Percentiles rank a stretch among this genome's conserved stretches.
phyloP scores from a whole-genome alignment of 345 rosid genomes.

The Eucalyptus marginata region DNA sequence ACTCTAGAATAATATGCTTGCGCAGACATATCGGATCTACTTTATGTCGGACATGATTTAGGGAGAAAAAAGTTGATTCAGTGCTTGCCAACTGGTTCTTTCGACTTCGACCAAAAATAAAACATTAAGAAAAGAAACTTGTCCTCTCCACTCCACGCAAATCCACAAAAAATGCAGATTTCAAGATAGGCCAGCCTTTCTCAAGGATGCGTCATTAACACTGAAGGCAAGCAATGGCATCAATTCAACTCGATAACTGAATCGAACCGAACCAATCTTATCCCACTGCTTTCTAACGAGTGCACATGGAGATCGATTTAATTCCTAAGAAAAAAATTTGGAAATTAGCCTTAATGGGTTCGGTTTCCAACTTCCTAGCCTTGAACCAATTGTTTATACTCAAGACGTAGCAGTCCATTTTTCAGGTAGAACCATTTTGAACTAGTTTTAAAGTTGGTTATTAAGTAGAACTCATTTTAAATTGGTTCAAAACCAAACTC shows the following conservation, averaged over 20 bases:
- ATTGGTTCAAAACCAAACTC: not conserved
- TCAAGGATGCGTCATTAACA: no score
- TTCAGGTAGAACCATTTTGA: not conserved
- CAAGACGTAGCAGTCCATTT: fast-evolving
- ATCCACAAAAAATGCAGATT: not conserved
- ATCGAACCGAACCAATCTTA: no score
- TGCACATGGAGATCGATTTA: no score
- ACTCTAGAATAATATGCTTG: no score
- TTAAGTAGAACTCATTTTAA: no score
- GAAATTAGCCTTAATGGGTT: not conserved
- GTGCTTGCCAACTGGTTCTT: not conserved
- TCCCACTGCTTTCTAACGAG: fast-evolving
- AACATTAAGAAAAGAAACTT: no score
- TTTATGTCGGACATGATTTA: not conserved
- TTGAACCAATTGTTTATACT: not conserved
- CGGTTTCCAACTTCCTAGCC: not conserved
- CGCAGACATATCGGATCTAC: not conserved
- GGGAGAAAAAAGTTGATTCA: not conserved
- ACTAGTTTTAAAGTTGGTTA: no score
- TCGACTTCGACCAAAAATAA: not conserved
- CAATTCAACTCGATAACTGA: not conserved
- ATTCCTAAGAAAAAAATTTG: not conserved
- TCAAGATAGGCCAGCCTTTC: not conserved
- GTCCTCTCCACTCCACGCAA: not conserved
- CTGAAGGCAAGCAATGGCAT: not conserved